phyloP scores from a whole-genome alignment of 805 yeast species.

The Ogataea minuta region DNA sequence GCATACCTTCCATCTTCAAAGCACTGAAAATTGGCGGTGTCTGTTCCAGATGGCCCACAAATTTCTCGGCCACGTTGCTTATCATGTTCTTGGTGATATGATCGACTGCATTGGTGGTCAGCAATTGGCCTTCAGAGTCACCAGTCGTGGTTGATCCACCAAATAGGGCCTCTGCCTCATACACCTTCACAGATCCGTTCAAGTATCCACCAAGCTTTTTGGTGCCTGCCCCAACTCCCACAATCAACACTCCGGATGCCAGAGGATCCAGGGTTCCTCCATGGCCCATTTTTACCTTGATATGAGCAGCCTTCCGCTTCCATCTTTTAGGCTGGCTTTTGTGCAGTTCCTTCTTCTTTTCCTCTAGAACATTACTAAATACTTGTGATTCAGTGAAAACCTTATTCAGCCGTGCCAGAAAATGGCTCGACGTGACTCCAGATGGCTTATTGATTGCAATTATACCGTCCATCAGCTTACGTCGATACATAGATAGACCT shows the following conservation, averaged over 20 bases:
- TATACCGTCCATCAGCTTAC: slow-evolving; percentile 74
- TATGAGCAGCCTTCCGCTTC: slow-evolving; percentile 48
- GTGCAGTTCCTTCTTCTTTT: slow-evolving; percentile 46
- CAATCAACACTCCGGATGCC: slow-evolving; percentile 90
- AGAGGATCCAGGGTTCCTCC: slow-evolving; percentile 97
- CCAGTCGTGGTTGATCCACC: slow-evolving; percentile 94
- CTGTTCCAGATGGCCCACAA: slow-evolving; percentile 79
- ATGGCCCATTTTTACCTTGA: slow-evolving; percentile 88
- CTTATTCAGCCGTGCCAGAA: slow-evolving; percentile 63
- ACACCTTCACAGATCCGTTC: slow-evolving; percentile 71
- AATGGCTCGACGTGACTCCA: slow-evolving; percentile 77
- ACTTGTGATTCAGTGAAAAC: slow-evolving; percentile 57
- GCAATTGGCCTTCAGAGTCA: slow-evolving; percentile 82
- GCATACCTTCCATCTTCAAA: slow-evolving; percentile 89
- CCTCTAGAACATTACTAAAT: slow-evolving; percentile 53
- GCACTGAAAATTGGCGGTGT: slow-evolving; percentile 97
- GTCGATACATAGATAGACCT: slow-evolving; percentile 7
- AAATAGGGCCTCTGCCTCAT: slow-evolving; percentile 79
- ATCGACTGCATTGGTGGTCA: slow-evolving; percentile 53
- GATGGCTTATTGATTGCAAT: slow-evolving; percentile 90
- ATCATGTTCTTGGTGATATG: slow-evolving; percentile 59
- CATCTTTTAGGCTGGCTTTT: slow-evolving; percentile 45
- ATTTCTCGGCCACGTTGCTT: slow-evolving; percentile 51
- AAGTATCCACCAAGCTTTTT: slow-evolving; percentile 72
- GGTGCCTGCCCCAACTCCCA: slow-evolving; percentile 93